Evolutionary conservation across 179 eudicot species (phyloP), one percentile per base, ranked within the genome.

Genomic region (Beta corolliflora): DNA sequence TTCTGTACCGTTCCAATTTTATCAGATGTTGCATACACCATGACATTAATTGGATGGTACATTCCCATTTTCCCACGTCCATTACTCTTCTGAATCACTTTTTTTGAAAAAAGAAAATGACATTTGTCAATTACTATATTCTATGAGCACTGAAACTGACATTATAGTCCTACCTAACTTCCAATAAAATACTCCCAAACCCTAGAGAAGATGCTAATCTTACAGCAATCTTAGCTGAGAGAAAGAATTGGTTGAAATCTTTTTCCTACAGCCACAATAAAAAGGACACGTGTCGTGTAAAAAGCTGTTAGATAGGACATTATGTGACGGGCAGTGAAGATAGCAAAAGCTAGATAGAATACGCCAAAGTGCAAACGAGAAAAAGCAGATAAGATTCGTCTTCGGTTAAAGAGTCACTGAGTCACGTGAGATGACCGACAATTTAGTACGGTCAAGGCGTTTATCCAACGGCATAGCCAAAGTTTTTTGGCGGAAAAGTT

Each of bases 381-480:
- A 46, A 21, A 52, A 63, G 67, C 70, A 76, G 70, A 76, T 76
- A 76, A 76, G 79, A 46, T 76, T 60, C 70, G 70, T 9, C 56
- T 61, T 76, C 44, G 70, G 67, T 61, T 60, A 61, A 15, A 14
- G 70, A 76, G 69, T 58, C 29, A 75, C 54, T 70, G 36, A 48
- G 15, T 72, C 76, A 72, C 79, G 79, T 76, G 79, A 76, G 79
- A 48, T 19, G 45, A 76, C 79, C 79, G 79, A 61, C 79, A 76
- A 76, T 45, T 60, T 60, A 21, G 79, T 76, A 61, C 79, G 79
- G 70, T 61, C 79, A 72, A 72, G 60, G 44, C 76, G 76, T 76
- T 54, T 10, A 76, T 59, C 64, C 58, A 76, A 59, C 78, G 66
- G 54, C 59, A 46, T 48, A 45, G 70, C 23, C 9, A 61, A n/a